These are phyloP conservation scores for Saraca asoca DNA, from an alignment of 331 rosid species.

Conservation along the genomic window DNA sequence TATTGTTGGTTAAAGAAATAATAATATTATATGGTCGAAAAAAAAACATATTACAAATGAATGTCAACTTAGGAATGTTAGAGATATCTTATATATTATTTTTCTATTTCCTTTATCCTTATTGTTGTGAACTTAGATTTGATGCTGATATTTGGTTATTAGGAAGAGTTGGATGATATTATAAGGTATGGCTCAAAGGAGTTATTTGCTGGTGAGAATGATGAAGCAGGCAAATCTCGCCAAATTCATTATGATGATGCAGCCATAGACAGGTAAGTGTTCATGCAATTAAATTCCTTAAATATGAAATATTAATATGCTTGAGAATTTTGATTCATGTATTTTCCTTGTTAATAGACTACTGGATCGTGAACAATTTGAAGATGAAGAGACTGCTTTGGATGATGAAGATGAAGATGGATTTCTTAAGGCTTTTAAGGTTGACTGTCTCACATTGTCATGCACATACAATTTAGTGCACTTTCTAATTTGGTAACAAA, in stretches of 20 bases:
- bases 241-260: slow-evolving; percentile 97
- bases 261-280: slow-evolving; percentile 92
- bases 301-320: slow-evolving; percentile 30
- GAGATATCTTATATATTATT: not conserved
- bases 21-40: slow-evolving; percentile 1
- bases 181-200: slow-evolving; percentile 96
- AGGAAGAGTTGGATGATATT: slow-evolving; percentile 99
- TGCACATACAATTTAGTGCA: not conserved
- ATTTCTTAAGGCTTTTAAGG: slow-evolving; percentile 96
- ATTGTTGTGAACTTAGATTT: slow-evolving; percentile 10
- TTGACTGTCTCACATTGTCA: slow-evolving; percentile 36
- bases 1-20: not conserved
- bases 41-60: slow-evolving; percentile 21
- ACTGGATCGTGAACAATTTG: slow-evolving; percentile 91
- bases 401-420: slow-evolving; percentile 97
- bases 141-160: slow-evolving; percentile 30
- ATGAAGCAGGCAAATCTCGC: slow-evolving; percentile 90
- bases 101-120: slow-evolving; percentile 6
- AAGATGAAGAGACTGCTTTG: slow-evolving; percentile 74
- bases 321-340: slow-evolving; percentile 28
- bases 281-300: slow-evolving; percentile 14
- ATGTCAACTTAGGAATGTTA: slow-evolving; percentile 9
- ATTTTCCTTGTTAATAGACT: slow-evolving; percentile 55
- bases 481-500: slow-evolving; percentile 13
- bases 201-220: slow-evolving; percentile 94